Percentiles rank a stretch among this genome's conserved stretches.
Conservation (phyloP, 2,329 filamentous ascomycete species). For the Colletotrichum ledebouriae region DNA sequence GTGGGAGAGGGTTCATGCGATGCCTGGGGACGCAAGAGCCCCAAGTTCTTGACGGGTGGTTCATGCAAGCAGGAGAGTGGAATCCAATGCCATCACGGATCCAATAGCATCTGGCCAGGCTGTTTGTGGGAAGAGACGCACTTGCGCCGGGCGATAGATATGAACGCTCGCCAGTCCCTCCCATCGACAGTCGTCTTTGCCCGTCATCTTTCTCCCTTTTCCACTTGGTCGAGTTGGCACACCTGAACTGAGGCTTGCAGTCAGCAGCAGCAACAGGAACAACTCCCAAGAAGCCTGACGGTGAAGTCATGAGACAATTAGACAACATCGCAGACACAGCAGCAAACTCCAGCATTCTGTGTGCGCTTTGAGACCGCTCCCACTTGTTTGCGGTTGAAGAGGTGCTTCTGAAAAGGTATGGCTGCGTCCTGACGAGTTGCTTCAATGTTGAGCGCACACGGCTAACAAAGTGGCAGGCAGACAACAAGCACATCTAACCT, state of each 20-base stretch:
- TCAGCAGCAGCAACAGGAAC: neutral
- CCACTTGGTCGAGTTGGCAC: slow-evolving; percentile 1
- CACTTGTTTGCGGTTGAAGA: neutral
- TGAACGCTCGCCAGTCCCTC: slow-evolving; percentile 1
- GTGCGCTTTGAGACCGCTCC: neutral
- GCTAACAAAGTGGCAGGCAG: neutral
- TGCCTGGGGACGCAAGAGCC: neutral
- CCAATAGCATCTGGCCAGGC: neutral
- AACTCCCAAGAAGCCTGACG: neutral
- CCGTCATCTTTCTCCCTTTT: neutral
- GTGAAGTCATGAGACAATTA: neutral
- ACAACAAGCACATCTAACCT: neutral
- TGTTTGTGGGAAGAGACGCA: neutral
- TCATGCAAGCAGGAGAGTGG: slow-evolving; percentile 6
- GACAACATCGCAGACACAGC: neutral
- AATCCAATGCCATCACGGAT: neutral
- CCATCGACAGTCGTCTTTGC: neutral
- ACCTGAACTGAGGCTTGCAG: neutral
- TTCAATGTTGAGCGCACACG: neutral
- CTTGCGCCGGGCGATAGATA: neutral
- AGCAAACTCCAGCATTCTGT: neutral
- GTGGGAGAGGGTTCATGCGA: neutral
- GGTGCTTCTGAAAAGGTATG: neutral
- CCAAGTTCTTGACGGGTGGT: slow-evolving; percentile 1
- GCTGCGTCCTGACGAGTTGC: neutral